Evolutionary conservation across 768 basidiomycete species (phyloP), one percentile per base, ranked within the genome.

Genomic region (Serendipita sp.): DNA sequence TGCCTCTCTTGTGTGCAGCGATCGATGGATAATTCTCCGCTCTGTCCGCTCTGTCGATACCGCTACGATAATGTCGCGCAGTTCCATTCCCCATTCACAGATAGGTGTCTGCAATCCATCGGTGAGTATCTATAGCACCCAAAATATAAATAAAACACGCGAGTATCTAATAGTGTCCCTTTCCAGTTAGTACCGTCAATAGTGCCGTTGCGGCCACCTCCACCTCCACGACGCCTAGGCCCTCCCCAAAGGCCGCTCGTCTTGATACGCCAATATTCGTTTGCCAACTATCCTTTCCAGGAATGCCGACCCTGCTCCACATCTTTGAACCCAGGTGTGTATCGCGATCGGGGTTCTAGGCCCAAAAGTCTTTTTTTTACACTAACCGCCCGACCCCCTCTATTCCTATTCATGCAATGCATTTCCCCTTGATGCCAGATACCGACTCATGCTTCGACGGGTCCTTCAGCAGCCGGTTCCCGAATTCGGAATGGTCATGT

Each of bases 391-490:
- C 24, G 24, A 24, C 24, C 24, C 24, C 1, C 24, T 24, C 15
- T n/a, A 30, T 65, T 64, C 64, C 24, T 24, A 24, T 24, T 24
- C 24, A 10, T 30, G 11, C 45, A 1, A 28, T 32, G 37, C 13
- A 30, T 44, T 35, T 34, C 37, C 30, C 45, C 60, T 5, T 24
- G 4, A 41, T 32, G n/a, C 8, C 65, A 85, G 86, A 70, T 94
- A 97, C 73, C 86, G 95, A 4, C 80, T 98, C 62, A 97, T 98
- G 95, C 86, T 98, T 64, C 88, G 95, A 28, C 85, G 95, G n/a
- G 92, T 89, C 72, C 85, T 97, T 65, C 86, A 91, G 70, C 83
- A 80, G 15, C 77, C 82, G 3, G 76, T 76, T 47, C 89, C 89
- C n/a, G 78, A 79, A 28, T 96, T 98, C 74, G 95, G 95, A 44